Evolutionary conservation across 2,329 filamentous ascomycete species (phyloP).

Genomic region (Cladosporium colombiae): DNA sequence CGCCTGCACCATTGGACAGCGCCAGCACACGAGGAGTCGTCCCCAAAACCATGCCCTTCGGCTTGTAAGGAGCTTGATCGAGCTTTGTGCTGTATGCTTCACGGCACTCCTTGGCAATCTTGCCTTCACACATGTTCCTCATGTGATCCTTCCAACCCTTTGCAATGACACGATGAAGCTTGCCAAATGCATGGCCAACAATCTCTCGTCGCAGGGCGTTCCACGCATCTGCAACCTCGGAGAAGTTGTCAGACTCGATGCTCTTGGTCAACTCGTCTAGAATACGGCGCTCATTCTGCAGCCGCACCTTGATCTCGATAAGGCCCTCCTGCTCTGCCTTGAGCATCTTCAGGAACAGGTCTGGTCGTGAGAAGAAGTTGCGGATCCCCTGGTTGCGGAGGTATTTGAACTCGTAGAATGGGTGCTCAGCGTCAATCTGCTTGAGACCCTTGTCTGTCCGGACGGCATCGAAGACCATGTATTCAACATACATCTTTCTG

Average conservation of each 20-base stretch:
- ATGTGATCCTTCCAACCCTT: conserved; percentile 94
- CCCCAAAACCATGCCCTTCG: conserved; percentile 86
- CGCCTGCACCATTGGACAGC: conserved; percentile 81
- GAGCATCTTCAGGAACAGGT: conserved; percentile 94
- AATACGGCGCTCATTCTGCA: conserved; percentile 76
- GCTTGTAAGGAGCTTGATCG: conserved; percentile 94
- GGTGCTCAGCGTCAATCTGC: conserved; percentile 91
- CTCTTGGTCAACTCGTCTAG: conserved; percentile 74
- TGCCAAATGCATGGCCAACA: conserved; percentile 75
- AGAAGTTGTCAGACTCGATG: conserved; percentile 93
- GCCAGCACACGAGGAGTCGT: conserved; percentile 85
- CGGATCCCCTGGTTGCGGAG: conserved; percentile 74
- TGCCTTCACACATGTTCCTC: conserved; percentile 89
- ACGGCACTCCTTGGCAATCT: conserved; percentile 82
- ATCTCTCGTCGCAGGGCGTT: conserved; percentile 84
- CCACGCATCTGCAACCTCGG: conserved; percentile 92
- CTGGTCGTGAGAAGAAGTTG: conserved; percentile 75
- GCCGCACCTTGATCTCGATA: conserved; percentile 77
- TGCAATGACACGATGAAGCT: conserved; percentile 79
- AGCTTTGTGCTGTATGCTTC: conserved; percentile 87
- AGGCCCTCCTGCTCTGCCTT: conserved; percentile 94
- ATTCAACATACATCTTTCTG: conserved; percentile 78
- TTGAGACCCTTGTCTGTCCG: conserved; percentile 92
- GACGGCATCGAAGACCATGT: conserved; percentile 80
- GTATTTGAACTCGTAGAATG: conserved; percentile 98